Percentiles rank a stretch among this genome's conserved stretches.
These are phyloP conservation scores for Ogataea parapolymorpha DNA, from an alignment of 805 yeast species.

Conservation along the genomic window DNA sequence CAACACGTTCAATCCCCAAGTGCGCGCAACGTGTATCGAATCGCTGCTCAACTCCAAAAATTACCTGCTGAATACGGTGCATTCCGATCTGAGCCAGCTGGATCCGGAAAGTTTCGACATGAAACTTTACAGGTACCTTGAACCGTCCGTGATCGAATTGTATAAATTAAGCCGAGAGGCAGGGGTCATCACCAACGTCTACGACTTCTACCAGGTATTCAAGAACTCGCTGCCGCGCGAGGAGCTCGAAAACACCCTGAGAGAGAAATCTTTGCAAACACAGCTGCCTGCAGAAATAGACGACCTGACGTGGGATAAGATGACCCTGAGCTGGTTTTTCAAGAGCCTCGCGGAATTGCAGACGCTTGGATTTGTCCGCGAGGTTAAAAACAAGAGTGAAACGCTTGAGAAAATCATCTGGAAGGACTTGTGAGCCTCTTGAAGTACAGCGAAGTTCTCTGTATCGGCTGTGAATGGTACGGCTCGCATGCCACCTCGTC, in stretches of 20 bases:
- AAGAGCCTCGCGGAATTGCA: constrained; percentile 71
- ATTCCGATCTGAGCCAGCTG: constrained; percentile 17
- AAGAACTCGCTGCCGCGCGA: constrained; percentile 30
- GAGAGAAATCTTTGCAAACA: constrained; percentile 3
- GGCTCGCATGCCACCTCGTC: constrained; percentile 3
- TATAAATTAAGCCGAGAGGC: constrained; percentile 79
- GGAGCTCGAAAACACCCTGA: constrained; percentile 17
- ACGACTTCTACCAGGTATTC: constrained; percentile 35
- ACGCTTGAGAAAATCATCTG: constrained; percentile 66
- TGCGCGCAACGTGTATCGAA: constrained; percentile 39
- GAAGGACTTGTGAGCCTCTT: constrained; percentile 51
- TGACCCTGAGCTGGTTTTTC: constrained; percentile 67
- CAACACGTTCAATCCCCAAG: constrained; percentile 41
- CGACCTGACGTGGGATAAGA: constrained; percentile 56
- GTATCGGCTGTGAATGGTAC: constrained; percentile 1
- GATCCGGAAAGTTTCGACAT: constrained; percentile 8
- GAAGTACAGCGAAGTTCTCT: constrained; percentile 24
- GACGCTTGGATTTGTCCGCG: constrained; percentile 64
- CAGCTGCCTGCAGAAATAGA: constrained; percentile 8
- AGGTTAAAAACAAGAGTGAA: constrained; percentile 58
- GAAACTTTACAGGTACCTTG: constrained; percentile 36
- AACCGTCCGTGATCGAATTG: constrained; percentile 52
- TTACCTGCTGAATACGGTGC: constrained; percentile 27
- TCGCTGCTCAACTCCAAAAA: constrained; percentile 40
- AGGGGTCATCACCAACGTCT: constrained; percentile 45